Percentiles rank a stretch among this genome's conserved stretches.
Conservation (phyloP, 345 rosid species). For the Draba incana region DNA sequence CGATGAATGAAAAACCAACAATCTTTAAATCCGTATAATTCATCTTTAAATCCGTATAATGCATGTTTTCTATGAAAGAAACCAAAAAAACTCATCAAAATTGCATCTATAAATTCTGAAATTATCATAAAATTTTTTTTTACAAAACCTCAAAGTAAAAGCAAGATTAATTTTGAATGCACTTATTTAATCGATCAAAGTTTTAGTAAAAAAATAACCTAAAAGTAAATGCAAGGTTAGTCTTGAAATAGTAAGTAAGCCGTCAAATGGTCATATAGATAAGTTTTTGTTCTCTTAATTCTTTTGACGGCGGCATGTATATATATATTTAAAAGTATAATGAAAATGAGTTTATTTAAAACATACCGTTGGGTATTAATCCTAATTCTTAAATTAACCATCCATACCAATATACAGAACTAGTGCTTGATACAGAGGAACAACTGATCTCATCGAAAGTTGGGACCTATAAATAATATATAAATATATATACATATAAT, state of each 20-base stretch:
- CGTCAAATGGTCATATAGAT: background rate
- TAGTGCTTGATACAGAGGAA: slow-evolving; percentile 42
- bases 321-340: background rate
- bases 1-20: no score
- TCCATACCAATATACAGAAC: slow-evolving; percentile 35
- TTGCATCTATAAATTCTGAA: background rate
- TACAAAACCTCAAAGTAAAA: no score
- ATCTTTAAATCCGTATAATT: no score
- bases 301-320: slow-evolving; percentile 15
- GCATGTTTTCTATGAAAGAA: no score
- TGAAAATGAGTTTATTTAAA: slow-evolving; percentile 12
- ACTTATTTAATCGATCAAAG: background rate
- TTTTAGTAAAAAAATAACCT: background rate
- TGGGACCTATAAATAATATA: slow-evolving; percentile 36
- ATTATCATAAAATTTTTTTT: no score
- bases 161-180: background rate
- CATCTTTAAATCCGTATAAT: no score
- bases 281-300: background rate
- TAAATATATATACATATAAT: background rate
- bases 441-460: slow-evolving; percentile 42
- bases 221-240: slow-evolving; percentile 14
- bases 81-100: no score
- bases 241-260: background rate
- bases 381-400: slow-evolving; percentile 27
- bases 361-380: slow-evolving; percentile 4